phyloP scores from a whole-genome alignment of 2,329 filamentous ascomycete species.

The Parascedosporium putredinis region DNA sequence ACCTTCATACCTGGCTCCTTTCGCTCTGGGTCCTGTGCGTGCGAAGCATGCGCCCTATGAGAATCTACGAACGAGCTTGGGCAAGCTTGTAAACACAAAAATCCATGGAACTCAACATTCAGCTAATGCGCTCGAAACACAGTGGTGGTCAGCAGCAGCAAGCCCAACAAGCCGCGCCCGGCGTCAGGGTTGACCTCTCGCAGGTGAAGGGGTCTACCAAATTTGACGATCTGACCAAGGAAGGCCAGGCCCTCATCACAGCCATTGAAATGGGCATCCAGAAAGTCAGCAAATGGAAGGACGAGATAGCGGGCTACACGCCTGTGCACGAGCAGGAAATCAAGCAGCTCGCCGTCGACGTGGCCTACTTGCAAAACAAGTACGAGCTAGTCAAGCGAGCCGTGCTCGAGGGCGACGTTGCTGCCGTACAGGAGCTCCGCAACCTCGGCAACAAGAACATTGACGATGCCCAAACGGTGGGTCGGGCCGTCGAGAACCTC shows the following conservation, averaged over 20 bases:
- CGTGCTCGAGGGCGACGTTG: conserved; percentile 42
- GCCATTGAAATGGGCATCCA: conserved; percentile 71
- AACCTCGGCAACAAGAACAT: conserved; percentile 49
- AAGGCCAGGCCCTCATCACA: conserved; percentile 69
- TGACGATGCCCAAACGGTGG: conserved; percentile 59
- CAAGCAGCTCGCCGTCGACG: conserved; percentile 34
- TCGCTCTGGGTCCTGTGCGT: not conserved
- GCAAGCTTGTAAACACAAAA: not conserved
- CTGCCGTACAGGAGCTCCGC: conserved; percentile 55
- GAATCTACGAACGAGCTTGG: too few species aligned
- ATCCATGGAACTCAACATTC: not conserved
- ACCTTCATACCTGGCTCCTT: not conserved
- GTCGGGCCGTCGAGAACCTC: conserved; percentile 65
- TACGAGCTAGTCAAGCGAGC: conserved; percentile 34
- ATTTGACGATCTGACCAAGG: conserved; percentile 79
- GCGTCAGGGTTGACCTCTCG: conserved; percentile 67
- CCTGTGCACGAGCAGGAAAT: conserved; percentile 41
- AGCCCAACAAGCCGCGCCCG: conserved; percentile 47
- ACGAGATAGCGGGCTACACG: conserved; percentile 62
- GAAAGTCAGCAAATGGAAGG: conserved; percentile 65
- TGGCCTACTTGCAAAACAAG: conserved; percentile 39
- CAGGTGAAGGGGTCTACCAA: conserved; percentile 80
- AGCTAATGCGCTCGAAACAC: not conserved
- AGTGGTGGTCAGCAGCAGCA: conserved; percentile 7
- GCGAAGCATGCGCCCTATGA: too few species aligned